These are phyloP conservation scores for Tuctoria greenei DNA, from an alignment of 176 grass and related monocot species.

Conservation along the genomic window DNA sequence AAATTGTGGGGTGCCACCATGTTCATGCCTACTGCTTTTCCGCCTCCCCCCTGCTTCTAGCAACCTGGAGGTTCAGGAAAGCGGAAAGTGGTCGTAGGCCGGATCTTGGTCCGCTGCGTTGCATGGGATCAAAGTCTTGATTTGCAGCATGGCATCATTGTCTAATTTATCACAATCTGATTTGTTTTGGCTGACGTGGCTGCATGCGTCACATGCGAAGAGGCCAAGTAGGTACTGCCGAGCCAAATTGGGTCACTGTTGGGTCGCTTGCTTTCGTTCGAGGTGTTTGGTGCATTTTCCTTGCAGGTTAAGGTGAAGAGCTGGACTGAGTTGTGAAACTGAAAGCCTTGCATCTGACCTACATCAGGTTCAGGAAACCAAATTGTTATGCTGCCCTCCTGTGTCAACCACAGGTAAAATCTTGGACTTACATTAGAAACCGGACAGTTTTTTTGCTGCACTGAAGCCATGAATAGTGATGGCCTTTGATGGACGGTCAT, in stretches of 20 bases:
- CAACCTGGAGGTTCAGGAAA: not conserved
- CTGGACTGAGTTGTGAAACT: not conserved
- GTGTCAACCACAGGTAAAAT: not conserved
- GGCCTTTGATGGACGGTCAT: not conserved
- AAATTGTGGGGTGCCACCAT: constrained; percentile 32
- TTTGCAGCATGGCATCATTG: not conserved
- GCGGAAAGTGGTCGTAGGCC: not conserved
- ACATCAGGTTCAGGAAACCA: too few species aligned
- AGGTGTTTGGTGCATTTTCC: constrained; percentile 25
- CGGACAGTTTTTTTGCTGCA: not conserved
- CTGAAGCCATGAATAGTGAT: not conserved
- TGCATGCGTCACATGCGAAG: not conserved
- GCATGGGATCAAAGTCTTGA: constrained; percentile 8
- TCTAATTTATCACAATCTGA: not conserved
- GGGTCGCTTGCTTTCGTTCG: constrained; percentile 9
- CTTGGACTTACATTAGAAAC: not conserved
- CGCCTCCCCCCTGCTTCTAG: not conserved
- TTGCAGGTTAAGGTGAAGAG: constrained; percentile 22
- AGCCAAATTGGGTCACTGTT: too few species aligned
- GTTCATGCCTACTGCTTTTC: constrained; percentile 24
- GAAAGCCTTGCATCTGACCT: not conserved
- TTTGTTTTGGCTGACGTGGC: too few species aligned
- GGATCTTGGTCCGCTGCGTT: not conserved
- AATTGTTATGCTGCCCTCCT: not conserved
- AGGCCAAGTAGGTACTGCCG: too few species aligned